Percentiles rank a stretch among this genome's conserved stretches.
Conservation (phyloP, 306 rosid species). For the Senna tora region DNA sequence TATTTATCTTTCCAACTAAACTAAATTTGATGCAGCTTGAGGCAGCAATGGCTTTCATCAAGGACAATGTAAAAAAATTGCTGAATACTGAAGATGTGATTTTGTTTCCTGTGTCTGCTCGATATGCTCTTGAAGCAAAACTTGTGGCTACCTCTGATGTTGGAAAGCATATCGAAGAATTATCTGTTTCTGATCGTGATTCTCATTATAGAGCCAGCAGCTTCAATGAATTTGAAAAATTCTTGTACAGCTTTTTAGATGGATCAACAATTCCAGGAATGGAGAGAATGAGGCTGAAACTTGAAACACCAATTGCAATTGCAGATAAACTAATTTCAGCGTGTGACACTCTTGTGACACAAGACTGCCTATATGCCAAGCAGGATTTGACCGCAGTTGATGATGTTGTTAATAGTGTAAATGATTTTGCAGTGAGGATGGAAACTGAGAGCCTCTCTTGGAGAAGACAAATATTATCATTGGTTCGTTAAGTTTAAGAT, state of each 20-base stretch:
- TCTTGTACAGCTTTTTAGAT: conserved; percentile 82
- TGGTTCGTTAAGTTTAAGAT: conserved; percentile 51
- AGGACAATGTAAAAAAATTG: conserved; percentile 74
- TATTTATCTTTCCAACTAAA: background rate
- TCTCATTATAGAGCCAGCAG: conserved; percentile 58
- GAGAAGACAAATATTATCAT: conserved; percentile 70
- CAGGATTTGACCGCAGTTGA: conserved; percentile 74
- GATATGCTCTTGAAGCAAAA: conserved; percentile 89
- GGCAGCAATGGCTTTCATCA: conserved; percentile 79
- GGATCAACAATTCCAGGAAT: conserved; percentile 85
- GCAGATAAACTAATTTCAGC: conserved; percentile 81
- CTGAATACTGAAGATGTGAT: conserved; percentile 71
- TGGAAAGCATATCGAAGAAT: conserved; percentile 46
- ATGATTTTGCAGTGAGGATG: conserved; percentile 66
- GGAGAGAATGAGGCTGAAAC: conserved; percentile 94
- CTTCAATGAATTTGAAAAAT: conserved; percentile 74
- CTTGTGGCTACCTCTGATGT: conserved; percentile 53
- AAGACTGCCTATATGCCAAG: conserved; percentile 71
- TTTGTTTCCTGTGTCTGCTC: conserved; percentile 88
- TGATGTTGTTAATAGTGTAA: conserved; percentile 56
- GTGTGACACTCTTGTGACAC: conserved; percentile 71
- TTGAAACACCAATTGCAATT: conserved; percentile 86
- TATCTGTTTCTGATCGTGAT: conserved; percentile 42
- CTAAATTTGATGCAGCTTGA: conserved; percentile 74
- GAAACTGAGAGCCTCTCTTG: conserved; percentile 80